Conservation (phyloP, 2,329 filamentous ascomycete species). For the Fusarium verrucosum region DNA sequence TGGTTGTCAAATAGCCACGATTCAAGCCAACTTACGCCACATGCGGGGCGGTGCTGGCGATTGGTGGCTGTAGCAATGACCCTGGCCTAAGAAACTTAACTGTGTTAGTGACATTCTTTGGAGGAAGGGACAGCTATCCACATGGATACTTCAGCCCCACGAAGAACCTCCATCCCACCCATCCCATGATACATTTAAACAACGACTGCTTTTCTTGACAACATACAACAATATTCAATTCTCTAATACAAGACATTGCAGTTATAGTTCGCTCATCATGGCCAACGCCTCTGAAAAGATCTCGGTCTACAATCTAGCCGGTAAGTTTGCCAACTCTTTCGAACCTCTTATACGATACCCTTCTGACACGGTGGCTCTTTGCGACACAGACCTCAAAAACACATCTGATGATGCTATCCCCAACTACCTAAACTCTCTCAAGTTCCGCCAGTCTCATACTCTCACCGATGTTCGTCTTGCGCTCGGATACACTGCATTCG, state of each 20-base stretch:
- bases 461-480: conserved; percentile 84
- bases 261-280: conserved; percentile 42
- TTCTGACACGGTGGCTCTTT: conserved; percentile 44
- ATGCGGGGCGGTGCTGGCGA: conserved; percentile 15
- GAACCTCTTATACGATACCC: conserved; percentile 1
- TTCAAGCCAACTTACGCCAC: conserved; percentile 28
- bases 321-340: conserved; percentile 49
- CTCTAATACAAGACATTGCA: neutral
- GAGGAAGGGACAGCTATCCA: conserved; percentile 39
- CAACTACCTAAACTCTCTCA: conserved; percentile 90
- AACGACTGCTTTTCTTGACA: conserved; percentile 1
- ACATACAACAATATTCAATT: conserved; percentile 12
- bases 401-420: conserved; percentile 94
- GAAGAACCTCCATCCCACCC: conserved; percentile 13
- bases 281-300: conserved; percentile 61
- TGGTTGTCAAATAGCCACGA: conserved; percentile 36
- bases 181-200: conserved; percentile 22
- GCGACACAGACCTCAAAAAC: conserved; percentile 84
- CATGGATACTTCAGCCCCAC: conserved; percentile 36
- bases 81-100: neutral
- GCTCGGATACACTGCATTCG: conserved; percentile 84
- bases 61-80: conserved; percentile 7
- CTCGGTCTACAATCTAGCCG: conserved; percentile 72
- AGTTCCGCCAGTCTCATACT: conserved; percentile 82
- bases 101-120: conserved; percentile 11